phyloP scores from a whole-genome alignment of 768 basidiomycete species.

The Lactarius evosmus region DNA sequence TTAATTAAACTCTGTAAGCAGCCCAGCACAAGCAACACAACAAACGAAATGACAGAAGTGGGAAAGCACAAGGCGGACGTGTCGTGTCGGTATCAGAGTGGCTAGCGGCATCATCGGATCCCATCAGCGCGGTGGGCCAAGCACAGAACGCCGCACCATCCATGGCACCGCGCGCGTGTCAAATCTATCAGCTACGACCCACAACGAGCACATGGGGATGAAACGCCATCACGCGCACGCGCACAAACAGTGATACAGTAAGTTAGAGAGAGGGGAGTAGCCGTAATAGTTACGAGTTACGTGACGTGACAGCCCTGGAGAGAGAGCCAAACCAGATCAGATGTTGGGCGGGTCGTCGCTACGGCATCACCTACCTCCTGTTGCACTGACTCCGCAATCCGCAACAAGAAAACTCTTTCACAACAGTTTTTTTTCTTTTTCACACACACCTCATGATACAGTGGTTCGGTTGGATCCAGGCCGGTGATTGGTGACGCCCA shows the following conservation, averaged over 20 bases:
- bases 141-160: not conserved
- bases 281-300: not conserved
- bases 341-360: not conserved
- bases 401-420: not conserved
- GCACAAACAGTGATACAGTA: not conserved
- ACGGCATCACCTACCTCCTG: not conserved
- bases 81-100: no score
- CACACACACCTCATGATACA: no score
- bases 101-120: not conserved
- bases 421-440: not conserved
- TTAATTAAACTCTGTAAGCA: slow-evolving; percentile 19
- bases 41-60: slow-evolving; percentile 19
- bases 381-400: not conserved
- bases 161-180: not conserved
- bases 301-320: not conserved
- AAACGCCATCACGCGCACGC: not conserved
- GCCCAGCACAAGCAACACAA: not conserved
- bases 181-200: not conserved
- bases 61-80: slow-evolving; percentile 2
- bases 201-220: not conserved
- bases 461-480: not conserved
- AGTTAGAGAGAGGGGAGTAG: not conserved
- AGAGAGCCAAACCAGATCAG: not conserved
- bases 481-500: not conserved
- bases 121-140: not conserved